Base-by-base conservation (phyloP, 2,329 filamentous ascomycete genomes). In the Colletotrichum plurivorum region DNA sequence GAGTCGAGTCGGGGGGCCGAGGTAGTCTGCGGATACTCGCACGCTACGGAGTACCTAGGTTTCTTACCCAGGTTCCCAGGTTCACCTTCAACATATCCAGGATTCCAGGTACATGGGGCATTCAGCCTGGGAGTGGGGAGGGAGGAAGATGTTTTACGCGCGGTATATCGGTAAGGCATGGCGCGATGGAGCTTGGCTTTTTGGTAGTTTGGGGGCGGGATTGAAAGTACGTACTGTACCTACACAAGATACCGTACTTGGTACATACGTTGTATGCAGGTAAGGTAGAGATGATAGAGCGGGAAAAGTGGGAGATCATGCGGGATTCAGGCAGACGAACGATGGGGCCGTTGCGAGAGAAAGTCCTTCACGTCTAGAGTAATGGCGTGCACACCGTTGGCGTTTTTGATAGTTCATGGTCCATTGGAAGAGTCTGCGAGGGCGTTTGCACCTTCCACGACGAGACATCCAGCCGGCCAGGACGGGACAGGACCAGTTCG, bases 321-420 rank as follows among this genome's bases (percentile, higher is more conserved):
- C 20, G 49, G 58, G 57, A 51, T 48, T 36, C 36, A 59, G 46
- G 39, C 9, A 51, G 39, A 52, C 48, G 52, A 63, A 53, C 45
- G 53, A 58, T 46, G 59, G 59, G 59, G 59, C 64, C 46, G 64
- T 41, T 54, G 65, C 60, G 53, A 58, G 25, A 67, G 31, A 36
- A 36, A 36, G 31, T 36, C 10, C 31, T 9, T 12, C 10, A 36
- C 31, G 6, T 36, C 8, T 36, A 36, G 31, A 36, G 31, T 10
- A 2, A 2, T 8, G 7, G 27, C 9, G 9, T 3, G 27, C 27
- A 31, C 27, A 9, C 7, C 27, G 7, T 36, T 36, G 31, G 31
- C 3, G 10, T 36, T 10, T 36, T 10, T 36, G 22, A 25, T 5
- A 1, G 2, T 25, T 25, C 22, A 25, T 25, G 22, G 22, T 25